Evolutionary conservation across 2,329 filamentous ascomycete genomes (phyloP).

Genomic region (Verticillium zaregamsianum): DNA sequence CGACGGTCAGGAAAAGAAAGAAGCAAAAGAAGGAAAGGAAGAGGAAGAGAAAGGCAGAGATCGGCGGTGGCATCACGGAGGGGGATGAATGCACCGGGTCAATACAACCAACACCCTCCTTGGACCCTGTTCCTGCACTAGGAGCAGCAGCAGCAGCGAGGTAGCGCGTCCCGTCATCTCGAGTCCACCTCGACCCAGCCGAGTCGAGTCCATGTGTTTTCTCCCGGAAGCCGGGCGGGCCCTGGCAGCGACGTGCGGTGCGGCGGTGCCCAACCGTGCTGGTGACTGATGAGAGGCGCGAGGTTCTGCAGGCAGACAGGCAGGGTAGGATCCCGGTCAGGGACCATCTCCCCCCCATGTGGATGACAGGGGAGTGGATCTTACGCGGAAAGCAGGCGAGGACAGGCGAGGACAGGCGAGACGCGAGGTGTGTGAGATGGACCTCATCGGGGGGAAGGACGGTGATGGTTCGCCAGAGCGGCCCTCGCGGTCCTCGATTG

Average conservation of each 20-base stretch:
- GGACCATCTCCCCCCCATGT: not conserved
- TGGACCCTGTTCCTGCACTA: not conserved
- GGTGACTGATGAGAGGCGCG: not conserved
- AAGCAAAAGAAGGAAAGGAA: conserved; percentile 8
- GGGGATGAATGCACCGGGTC: not conserved
- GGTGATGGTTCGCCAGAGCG: not conserved
- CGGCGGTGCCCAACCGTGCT: not conserved
- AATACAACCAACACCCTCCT: not conserved
- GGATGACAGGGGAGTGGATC: not conserved
- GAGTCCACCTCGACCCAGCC: not conserved
- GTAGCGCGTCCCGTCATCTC: not conserved
- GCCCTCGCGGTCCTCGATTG: not conserved
- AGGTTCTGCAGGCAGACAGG: not conserved
- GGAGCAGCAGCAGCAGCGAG: not conserved
- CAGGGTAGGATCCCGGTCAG: not conserved
- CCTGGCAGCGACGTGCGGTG: not conserved
- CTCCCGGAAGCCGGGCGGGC: not conserved
- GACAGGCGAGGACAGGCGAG: not conserved
- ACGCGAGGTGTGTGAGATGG: not conserved
- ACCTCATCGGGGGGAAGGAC: not conserved
- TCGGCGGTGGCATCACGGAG: not conserved
- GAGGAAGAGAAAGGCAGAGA: conserved; percentile 5
- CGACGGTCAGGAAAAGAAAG: conserved; percentile 7
- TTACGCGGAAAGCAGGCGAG: not conserved
- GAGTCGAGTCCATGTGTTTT: not conserved